Base-by-base conservation (phyloP, 148 eudicot genomes). In the Amaranthus cruentus region DNA sequence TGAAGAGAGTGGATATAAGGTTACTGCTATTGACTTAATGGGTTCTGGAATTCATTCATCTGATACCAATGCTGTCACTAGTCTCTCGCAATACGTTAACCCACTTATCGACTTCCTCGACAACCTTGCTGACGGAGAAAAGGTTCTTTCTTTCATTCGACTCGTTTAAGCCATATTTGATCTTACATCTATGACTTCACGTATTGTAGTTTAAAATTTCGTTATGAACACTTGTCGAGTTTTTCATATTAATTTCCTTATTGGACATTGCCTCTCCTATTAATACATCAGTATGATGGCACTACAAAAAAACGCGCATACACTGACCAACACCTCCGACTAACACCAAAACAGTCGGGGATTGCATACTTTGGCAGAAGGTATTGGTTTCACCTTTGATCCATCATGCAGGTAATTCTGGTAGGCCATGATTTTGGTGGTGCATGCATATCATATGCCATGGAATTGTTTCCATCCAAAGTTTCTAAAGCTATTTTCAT, bases 391-490 rank as follows among this genome's bases (percentile, higher is more conserved):
- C 8, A 28, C 43, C 28, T 13, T 65, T 73, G 79, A 64, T 47
- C 11, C 10, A 55, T 62, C 13, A 18, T 81, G 79, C 85, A 91
- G 98, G 98, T 90, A 63, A 89, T 94, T 74, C 81, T 94, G 88
- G 98, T 90, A 14, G 98, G 97, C 46, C 98, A 94, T 83, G 97
- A 91, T 82, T 86, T 91, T 82, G 98, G 98, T 49, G 98, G 98
- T 50, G 86, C 90, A 18, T 94, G 98, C 78, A 73, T 91, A 81
- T 91, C 98, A 70, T 90, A 83, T 84, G 93, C 93, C 15, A 91
- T 94, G 96, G 97, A 94, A 81, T n/a, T 84, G 71, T 86, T 79
- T 78, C 88, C 97, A 3, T 51, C 71, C 2, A 89, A 83, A 73
- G 72, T 94, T 11, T 87, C 96, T 15, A 94, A 88, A 85, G 96